Evolutionary conservation across 2,329 filamentous ascomycete genomes (phyloP).

Genomic region (Nigrospora sphaerica): DNA sequence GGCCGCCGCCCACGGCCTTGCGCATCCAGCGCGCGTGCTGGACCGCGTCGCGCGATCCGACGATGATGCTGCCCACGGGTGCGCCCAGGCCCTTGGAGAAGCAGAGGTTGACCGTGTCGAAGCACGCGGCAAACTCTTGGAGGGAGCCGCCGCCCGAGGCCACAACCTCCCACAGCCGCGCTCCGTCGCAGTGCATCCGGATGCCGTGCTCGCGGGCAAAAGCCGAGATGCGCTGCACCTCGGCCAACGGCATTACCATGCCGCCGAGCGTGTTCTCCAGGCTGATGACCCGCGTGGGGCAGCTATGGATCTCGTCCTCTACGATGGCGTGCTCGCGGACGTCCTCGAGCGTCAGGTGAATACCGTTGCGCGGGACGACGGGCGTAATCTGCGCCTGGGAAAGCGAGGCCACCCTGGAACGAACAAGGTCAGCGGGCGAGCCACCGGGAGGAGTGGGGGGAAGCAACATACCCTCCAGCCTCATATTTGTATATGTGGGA

Average conservation of each 20-base stretch:
- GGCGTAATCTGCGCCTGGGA: constrained; percentile 56
- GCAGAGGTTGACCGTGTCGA: constrained; percentile 41
- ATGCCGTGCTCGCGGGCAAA: constrained; percentile 28
- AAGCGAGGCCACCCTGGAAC: constrained; percentile 43
- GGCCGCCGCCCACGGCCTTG: constrained; percentile 74
- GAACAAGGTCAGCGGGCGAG: neutral
- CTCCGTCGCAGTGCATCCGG: constrained; percentile 43
- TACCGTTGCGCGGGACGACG: constrained; percentile 26
- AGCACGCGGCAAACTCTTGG: constrained; percentile 32
- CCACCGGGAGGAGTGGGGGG: neutral
- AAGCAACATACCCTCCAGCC: constrained; percentile 31
- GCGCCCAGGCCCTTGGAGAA: constrained; percentile 48
- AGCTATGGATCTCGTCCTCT: constrained; percentile 34
- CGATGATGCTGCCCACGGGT: constrained; percentile 40
- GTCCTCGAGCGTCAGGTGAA: constrained; percentile 35
- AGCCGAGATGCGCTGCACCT: constrained; percentile 22
- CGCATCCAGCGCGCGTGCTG: constrained; percentile 67
- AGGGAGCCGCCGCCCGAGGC: constrained; percentile 34
- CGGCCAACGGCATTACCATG: constrained; percentile 24
- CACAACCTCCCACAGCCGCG: constrained; percentile 43
- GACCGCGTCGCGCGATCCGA: constrained; percentile 44
- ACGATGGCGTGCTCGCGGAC: constrained; percentile 23
- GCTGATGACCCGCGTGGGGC: constrained; percentile 31
- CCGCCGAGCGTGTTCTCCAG: constrained; percentile 34
- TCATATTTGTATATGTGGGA: constrained; percentile 60